A percentile compares a stretch with the other conserved stretches of the same genome.
phyloP scores from a whole-genome alignment of 345 rosid species.

The Crucihimalaya himalaica region DNA sequence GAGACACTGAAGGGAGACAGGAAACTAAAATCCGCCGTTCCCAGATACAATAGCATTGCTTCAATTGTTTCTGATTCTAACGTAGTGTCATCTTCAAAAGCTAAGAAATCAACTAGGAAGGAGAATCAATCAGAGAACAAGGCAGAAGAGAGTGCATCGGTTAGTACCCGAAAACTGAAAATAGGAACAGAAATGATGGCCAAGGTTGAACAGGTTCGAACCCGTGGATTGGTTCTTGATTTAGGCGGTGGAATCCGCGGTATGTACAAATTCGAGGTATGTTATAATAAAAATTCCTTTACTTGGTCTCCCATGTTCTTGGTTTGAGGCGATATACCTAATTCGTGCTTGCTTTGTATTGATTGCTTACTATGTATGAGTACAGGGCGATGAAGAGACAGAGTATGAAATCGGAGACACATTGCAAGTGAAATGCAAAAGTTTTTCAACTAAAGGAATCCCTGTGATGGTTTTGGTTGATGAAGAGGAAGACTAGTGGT shows the following conservation, averaged over 20 bases:
- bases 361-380: slow-evolving; percentile 15
- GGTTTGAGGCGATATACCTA: not conserved
- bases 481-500: slow-evolving; percentile 34
- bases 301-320: slow-evolving; percentile 3
- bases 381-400: slow-evolving; percentile 51
- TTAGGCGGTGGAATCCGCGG: slow-evolving; percentile 90
- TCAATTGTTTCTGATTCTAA: slow-evolving; percentile 29
- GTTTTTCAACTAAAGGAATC: slow-evolving; percentile 76
- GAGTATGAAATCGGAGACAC: slow-evolving; percentile 59
- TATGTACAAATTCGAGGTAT: slow-evolving; percentile 85
- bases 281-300: not conserved
- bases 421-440: slow-evolving; percentile 64
- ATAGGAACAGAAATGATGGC: slow-evolving; percentile 67
- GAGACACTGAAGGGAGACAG: slow-evolving; percentile 32
- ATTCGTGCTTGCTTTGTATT: not conserved
- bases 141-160: slow-evolving; percentile 31
- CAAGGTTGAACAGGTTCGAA: slow-evolving; percentile 64
- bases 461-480: slow-evolving; percentile 70
- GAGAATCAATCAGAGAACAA: slow-evolving; percentile 28
- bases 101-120: slow-evolving; percentile 29
- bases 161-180: slow-evolving; percentile 56
- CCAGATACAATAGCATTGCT: slow-evolving; percentile 24
- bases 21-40: slow-evolving; percentile 32
- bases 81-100: slow-evolving; percentile 23
- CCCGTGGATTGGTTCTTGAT: slow-evolving; percentile 85